Evolutionary conservation across 345 rosid genomes (phyloP).

Genomic region (Populus simonii): DNA sequence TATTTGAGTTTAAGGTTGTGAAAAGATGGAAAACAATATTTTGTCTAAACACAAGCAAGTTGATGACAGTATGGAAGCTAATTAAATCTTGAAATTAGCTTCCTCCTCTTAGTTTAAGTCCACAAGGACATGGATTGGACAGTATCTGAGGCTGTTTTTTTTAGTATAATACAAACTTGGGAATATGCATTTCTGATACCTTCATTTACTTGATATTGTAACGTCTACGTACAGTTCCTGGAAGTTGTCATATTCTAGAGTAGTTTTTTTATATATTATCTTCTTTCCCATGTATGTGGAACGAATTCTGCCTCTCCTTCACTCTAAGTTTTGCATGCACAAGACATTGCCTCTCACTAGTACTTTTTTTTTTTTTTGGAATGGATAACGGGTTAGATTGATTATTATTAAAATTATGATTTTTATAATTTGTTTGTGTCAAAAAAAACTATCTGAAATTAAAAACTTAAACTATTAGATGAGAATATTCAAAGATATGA

Average conservation of each 20-base stretch:
- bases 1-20: not conserved
- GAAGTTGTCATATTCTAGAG: not conserved
- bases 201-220: not conserved
- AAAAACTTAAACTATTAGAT: too few relatives aligned
- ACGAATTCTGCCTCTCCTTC: not conserved
- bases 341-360: not conserved
- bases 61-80: not conserved
- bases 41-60: not conserved
- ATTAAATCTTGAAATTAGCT: not conserved
- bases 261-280: not conserved
- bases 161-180: not conserved
- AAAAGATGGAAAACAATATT: not conserved
- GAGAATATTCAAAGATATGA: too few relatives aligned
- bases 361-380: not conserved
- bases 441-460: too few relatives aligned
- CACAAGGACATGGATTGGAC: not conserved
- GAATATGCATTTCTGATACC: conserved; percentile 2
- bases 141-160: not conserved
- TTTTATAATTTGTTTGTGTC: too few relatives aligned
- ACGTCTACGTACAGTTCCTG: not conserved
- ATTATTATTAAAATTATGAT: not conserved
- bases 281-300: conserved; percentile 1
- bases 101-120: not conserved
- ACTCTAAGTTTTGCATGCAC: not conserved
- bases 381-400: not conserved